Evolutionary conservation across 2,329 filamentous ascomycete genomes (phyloP), one percentile per base, ranked within the genome.

Genomic region (Aspergillus oerlinghausenensis): DNA sequence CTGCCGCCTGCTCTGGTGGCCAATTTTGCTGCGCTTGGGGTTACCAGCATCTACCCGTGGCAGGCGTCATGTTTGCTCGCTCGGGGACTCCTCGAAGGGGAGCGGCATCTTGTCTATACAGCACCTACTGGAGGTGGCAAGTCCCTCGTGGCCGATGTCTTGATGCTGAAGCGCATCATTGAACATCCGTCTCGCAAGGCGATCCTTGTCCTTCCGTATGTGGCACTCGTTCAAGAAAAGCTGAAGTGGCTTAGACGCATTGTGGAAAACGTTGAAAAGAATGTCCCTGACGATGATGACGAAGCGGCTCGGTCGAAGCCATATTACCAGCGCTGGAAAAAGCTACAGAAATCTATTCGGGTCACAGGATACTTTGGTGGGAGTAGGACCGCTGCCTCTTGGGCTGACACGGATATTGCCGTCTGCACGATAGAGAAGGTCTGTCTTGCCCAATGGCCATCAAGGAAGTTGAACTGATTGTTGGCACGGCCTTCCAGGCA

Each of bases 211-310:
- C 78, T 92, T 19, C 89, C 89, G 0, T 92, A 90, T 71, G 88
- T 92, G 61, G 88, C 89, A 19, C 80, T 92, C 3, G 89, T 92
- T 0, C 88, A 92, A 67, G 89, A 92, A 70, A 92, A 92, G 69
- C 81, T 90, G 32, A 83, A 84, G 54, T 92, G 88, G 87, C 75
- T 92, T 45, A 83, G 88, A 29, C 84, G 80, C 50, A 76, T 89
- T 19, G 85, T 89, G 3, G 79, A 86, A 59, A 84, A 82, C 26
- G 78, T 90, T 23, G 73, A 76, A 51, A 77, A 75, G 56, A 59
- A 75, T 0, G 62, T 74, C 8, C 67, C 72, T 3, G 60, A 63
- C 10, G 56, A 61, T 65, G 49, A 73, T 68, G 57, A 73, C 62
- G 29, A 67, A 73, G 55, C 67, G 25, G 68, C 71, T n/a, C 65